These are phyloP conservation scores for Fusarium sterilihyphosum DNA, from an alignment of 2,329 filamentous ascomycete species.

Conservation along the genomic window DNA sequence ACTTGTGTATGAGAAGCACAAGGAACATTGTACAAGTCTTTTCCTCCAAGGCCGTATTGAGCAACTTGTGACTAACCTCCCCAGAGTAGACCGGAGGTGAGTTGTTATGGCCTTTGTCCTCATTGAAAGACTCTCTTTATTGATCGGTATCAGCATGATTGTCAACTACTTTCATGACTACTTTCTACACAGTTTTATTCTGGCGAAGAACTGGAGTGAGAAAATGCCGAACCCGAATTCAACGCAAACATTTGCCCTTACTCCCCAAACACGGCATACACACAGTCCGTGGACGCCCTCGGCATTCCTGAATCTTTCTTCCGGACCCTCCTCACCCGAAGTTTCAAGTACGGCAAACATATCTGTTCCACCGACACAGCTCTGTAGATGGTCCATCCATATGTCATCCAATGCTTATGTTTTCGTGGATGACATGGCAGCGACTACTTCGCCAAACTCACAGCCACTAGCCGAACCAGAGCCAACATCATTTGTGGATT, in stretches of 20 bases:
- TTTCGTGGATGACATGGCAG: neutral
- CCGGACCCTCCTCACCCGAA: neutral
- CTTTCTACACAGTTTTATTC: neutral
- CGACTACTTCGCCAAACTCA: neutral
- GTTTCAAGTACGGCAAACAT: neutral
- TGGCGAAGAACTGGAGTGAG: neutral
- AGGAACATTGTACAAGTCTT: neutral
- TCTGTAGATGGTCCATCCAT: neutral
- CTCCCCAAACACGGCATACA: neutral
- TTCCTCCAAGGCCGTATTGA: neutral
- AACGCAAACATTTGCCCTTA: neutral
- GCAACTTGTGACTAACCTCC: neutral
- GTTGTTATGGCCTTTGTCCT: neutral
- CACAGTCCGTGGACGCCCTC: neutral
- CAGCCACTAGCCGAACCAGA: neutral
- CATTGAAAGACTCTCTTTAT: neutral
- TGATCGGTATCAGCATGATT: neutral
- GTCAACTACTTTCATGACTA: neutral
- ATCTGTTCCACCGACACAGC: neutral
- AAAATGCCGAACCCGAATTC: neutral
- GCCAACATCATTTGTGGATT: neutral
- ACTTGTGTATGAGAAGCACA: neutral
- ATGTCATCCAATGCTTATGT: neutral
- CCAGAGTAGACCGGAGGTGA: neutral
- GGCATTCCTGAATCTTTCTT: neutral